Evolutionary conservation across 208 protist genomes (phyloP).

Genomic region (Naegleria fowleri): DNA sequence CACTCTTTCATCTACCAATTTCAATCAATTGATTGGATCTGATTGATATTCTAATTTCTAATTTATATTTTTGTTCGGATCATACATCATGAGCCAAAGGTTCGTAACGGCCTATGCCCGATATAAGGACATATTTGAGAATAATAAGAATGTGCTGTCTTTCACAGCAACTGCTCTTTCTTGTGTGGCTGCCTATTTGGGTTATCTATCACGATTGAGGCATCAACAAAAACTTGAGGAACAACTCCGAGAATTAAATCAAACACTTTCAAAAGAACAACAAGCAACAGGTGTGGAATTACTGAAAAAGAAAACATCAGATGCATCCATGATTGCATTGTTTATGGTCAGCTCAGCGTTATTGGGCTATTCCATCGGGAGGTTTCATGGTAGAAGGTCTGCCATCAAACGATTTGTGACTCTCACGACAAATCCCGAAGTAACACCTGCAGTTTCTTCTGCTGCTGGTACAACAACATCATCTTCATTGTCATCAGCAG

Average conservation of each 20-base stretch:
- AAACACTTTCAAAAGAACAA: background rate
- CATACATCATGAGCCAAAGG: too few relatives aligned
- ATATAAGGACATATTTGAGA: background rate
- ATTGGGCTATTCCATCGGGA: background rate
- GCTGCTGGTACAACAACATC: background rate
- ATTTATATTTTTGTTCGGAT: too few relatives aligned
- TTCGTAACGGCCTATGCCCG: background rate
- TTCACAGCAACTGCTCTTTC: background rate
- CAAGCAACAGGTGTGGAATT: background rate
- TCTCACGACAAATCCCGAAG: background rate
- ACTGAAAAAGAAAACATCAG: background rate
- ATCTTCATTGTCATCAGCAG: background rate
- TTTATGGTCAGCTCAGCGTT: background rate
- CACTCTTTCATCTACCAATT: too few relatives aligned
- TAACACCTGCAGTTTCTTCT: background rate
- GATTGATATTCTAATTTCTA: too few relatives aligned
- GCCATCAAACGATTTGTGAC: background rate
- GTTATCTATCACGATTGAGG: background rate
- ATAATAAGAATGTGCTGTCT: background rate
- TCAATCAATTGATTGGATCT: too few relatives aligned
- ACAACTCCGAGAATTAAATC: background rate
- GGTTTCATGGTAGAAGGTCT: background rate
- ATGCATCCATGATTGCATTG: background rate
- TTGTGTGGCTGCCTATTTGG: background rate
- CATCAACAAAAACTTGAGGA: conserved; percentile 19